Percentiles rank a stretch among this genome's conserved stretches.
Evolutionary conservation across 2,329 filamentous ascomycete genomes (phyloP).

Genomic region (Aspergillus hiratsukae): DNA sequence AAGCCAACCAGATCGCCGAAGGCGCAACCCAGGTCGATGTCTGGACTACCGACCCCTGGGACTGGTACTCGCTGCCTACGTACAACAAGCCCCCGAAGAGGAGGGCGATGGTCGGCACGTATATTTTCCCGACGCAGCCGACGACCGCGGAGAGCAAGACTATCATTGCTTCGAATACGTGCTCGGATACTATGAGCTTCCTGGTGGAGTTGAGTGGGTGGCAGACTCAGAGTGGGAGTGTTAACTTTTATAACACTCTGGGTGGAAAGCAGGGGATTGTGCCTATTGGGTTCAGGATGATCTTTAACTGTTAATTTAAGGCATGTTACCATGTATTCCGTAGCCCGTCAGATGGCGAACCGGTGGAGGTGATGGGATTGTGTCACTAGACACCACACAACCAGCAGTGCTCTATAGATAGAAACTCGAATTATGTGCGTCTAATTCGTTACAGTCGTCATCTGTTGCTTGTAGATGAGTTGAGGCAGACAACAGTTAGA

Average conservation of each 20-base stretch:
- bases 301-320: slow-evolving; percentile 10
- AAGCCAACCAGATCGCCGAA: slow-evolving; percentile 9
- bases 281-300: slow-evolving; percentile 13
- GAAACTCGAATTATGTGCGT: not conserved
- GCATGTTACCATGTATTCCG: too few relatives aligned
- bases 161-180: slow-evolving; percentile 8
- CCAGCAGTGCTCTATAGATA: not conserved
- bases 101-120: slow-evolving; percentile 5
- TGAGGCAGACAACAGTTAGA: too few relatives aligned
- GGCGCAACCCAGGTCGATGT: slow-evolving; percentile 11
- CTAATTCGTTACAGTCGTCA: too few relatives aligned
- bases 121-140: slow-evolving; percentile 8
- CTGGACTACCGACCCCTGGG: slow-evolving; percentile 12
- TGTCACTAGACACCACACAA: not conserved
- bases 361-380: not conserved
- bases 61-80: slow-evolving; percentile 1
- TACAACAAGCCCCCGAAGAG: slow-evolving; percentile 7
- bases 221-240: slow-evolving; percentile 10
- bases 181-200: slow-evolving; percentile 14
- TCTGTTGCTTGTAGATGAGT: too few relatives aligned
- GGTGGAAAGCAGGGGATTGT: slow-evolving; percentile 3
- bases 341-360: not conserved
- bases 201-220: slow-evolving; percentile 11
- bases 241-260: slow-evolving; percentile 11
- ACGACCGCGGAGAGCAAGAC: not conserved